Conservation (phyloP, 176 grass and related monocot species). For the Triticum urartu region DNA sequence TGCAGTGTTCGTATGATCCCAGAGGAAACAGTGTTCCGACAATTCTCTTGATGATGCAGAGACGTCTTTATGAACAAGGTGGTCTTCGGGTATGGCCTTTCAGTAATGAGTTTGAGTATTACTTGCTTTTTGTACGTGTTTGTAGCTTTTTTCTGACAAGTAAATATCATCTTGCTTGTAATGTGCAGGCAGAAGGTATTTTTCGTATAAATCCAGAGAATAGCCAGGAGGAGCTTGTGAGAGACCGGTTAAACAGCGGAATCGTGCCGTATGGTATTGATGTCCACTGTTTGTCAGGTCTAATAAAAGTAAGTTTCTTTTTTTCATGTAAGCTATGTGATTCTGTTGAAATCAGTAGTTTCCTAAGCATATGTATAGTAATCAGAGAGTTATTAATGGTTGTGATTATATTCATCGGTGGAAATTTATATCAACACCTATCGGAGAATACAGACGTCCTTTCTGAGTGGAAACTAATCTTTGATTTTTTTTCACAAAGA, state of each 20-base stretch:
- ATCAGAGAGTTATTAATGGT: not conserved
- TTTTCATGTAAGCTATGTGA: not conserved
- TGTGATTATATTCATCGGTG: slow-evolving; percentile 8
- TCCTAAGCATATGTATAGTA: not conserved
- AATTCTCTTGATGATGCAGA: slow-evolving; percentile 81
- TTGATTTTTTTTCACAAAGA: slow-evolving; percentile 13
- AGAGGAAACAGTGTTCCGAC: slow-evolving; percentile 75
- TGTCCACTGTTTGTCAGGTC: slow-evolving; percentile 73
- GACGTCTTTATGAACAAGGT: slow-evolving; percentile 63
- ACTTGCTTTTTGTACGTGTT: not conserved
- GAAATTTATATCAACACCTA: not conserved
- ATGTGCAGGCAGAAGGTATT: slow-evolving; percentile 70
- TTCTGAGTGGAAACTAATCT: not conserved
- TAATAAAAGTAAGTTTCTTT: slow-evolving; percentile 59
- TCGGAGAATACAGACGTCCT: not conserved
- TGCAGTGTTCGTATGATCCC: slow-evolving; percentile 69
- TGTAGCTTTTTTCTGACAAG: slow-evolving; percentile 15
- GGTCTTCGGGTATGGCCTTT: slow-evolving; percentile 52
- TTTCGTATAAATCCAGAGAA: slow-evolving; percentile 80
- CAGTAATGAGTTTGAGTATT: not conserved
- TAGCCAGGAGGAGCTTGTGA: slow-evolving; percentile 68
- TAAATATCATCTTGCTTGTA: slow-evolving; percentile 16
- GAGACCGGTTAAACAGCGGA: slow-evolving; percentile 68
- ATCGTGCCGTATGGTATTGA: slow-evolving; percentile 69
- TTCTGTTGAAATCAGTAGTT: not conserved